Evolutionary conservation across 2,329 filamentous ascomycete species (phyloP), one percentile per base, ranked within the genome.

Genomic region (Coniochaeta prunicola): DNA sequence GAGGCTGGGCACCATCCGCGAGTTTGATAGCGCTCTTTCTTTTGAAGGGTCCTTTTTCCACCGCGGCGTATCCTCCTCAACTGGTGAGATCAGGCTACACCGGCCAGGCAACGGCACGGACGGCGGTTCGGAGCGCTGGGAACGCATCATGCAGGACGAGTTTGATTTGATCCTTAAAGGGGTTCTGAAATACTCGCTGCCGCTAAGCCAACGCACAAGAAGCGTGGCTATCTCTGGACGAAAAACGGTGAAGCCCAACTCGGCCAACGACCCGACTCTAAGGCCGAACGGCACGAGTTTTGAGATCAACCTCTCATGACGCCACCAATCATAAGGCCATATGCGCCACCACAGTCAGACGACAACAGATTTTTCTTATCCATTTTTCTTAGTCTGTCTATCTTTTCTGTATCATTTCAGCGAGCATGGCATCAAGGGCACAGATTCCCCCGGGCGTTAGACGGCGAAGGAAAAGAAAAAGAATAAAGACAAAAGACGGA

Each of bases 151-250:
- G 56, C 85, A 96, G 64, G 90, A 97, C 71, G 90, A 93, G 50
- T 99, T 97, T 66, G 91, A 97, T 65, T 81, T 99, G 55, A 93
- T 97, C 61, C 84, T 99, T 45, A 88, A 94, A 66, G 94, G 94
- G 24, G 89, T 94, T 15, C 80, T 99, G 65, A 92, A 92, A 69
- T 99, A 99, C 68, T 83, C 77, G 31, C 75, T 88, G 34, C 85
- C 85, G 2, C 74, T 88, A 57, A 87, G 83, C 65, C 81, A 83
- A 64, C 80, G 79, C 58, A 72, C 85, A 38, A 77, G 83, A 62
- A 86, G 81, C 63, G 81, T 83, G 9, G 77, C 81, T 8, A 84
- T 88, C 50, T 81, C 83, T 10, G 84, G 82, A 33, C 77, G 83
- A 64, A 80, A 80, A 10, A 80, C 76, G 1, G 82, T 88, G 61